These are phyloP conservation scores for Metschnikowia colocasiae DNA, from an alignment of 805 yeast species.

Conservation along the genomic window DNA sequence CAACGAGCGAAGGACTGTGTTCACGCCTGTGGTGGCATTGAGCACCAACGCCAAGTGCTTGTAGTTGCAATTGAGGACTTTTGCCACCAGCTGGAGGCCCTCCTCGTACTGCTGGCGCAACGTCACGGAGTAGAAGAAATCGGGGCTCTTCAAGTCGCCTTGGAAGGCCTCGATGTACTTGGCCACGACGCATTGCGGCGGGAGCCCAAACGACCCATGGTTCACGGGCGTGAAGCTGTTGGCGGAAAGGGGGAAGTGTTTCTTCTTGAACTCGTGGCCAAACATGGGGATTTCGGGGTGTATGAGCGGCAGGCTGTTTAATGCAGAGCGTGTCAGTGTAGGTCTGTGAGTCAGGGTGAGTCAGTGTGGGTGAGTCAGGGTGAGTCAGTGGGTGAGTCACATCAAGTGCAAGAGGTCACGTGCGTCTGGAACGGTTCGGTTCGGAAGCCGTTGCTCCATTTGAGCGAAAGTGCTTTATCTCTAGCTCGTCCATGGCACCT, in stretches of 20 bases:
- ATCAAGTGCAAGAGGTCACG: no score
- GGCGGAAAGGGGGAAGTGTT: constrained; percentile 44
- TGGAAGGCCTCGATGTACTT: constrained; percentile 8
- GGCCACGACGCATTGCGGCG: constrained; percentile 44
- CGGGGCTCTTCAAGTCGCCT: constrained; percentile 42
- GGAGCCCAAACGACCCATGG: constrained; percentile 63
- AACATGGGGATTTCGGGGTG: no score
- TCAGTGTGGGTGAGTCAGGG: no score
- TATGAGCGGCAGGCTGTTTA: no score
- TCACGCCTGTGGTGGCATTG: constrained; percentile 61
- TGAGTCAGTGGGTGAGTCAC: no score
- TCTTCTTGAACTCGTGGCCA: constrained; percentile 48
- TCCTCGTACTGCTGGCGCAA: constrained; percentile 26
- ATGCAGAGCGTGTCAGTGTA: no score
- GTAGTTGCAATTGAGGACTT: constrained; percentile 44
- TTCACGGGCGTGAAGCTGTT: constrained; percentile 46
- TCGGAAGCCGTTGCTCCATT: no score
- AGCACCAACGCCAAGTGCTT: constrained; percentile 49
- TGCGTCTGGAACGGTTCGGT: no score
- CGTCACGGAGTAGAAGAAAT: constrained; percentile 34
- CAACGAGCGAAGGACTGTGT: constrained; percentile 51
- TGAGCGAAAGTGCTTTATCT: no score
- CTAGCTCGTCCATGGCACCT: no score
- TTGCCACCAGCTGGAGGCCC: constrained; percentile 36
- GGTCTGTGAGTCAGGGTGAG: no score